Evolutionary conservation across 768 basidiomycete species (phyloP), one percentile per base, ranked within the genome.

Genomic region (Leucosporidium creatinivorum): DNA sequence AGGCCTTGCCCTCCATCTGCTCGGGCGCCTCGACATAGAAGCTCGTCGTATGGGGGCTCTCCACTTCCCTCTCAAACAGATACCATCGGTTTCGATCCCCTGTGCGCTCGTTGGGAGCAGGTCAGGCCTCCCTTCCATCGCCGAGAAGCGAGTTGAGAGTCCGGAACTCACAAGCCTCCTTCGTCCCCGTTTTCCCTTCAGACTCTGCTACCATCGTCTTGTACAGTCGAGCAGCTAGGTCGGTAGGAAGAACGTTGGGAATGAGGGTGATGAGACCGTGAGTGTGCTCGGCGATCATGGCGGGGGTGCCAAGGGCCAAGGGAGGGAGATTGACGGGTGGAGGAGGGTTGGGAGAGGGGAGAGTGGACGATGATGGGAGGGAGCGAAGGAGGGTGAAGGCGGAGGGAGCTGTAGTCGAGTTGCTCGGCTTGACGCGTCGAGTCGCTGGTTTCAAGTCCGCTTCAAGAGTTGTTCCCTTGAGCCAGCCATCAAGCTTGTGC

Each of bases 51-150:
- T 76, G 75, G 17, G 69, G 66, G 4, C 49, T 56, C 33, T 67
- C 65, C 30, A 76, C 75, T 28, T 69, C 59, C 10, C 70, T 61
- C 49, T 73, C 70, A 23, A 67, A 63, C 26, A 76, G 33, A 39
- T 62, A 70, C 72, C 69, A 75, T 56, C 69, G 62, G 60, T 70
- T 73, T 12, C 54, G 58, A 18, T 62, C 39, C 75, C 67, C 70
- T 72, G 57, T 12, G 12, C 21, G 5, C 17, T 17, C 30, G n/a
- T 48, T 9, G 17, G 10, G 15, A 21, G 33, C 33, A 33, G 8
- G 18, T 48, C 18, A 47, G 44, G 13, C 21, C 8, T 56, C 58
- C n/a, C 23, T 17, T 17, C n/a, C 7, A 23, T 0, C 39, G n/a
- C 18, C 19, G 39, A 10, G 19, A 25, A 6, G 39, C 17, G 31